A percentile compares a stretch with the other conserved stretches of the same genome.
phyloP scores from a whole-genome alignment of 352 stramenopile genomes.

The Globisporangium echinulatum region DNA sequence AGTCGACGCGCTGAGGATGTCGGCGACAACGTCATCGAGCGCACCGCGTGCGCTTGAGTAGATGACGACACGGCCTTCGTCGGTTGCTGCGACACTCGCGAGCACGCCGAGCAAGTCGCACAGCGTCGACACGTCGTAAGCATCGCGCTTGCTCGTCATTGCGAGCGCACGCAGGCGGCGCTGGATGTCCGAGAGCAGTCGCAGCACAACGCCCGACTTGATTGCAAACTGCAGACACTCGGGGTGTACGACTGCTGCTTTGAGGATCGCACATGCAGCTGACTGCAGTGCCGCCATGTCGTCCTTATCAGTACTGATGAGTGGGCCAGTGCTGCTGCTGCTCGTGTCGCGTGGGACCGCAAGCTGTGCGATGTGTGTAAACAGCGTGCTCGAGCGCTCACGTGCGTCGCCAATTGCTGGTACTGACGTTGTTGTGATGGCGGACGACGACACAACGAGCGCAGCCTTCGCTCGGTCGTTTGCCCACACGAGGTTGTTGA shows the following conservation, averaged over 20 bases:
- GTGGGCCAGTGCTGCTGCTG: not conserved
- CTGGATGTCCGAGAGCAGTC: slow-evolving; percentile 29
- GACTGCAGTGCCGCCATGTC: slow-evolving; percentile 12
- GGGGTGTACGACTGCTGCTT: slow-evolving; percentile 31
- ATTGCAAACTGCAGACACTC: slow-evolving; percentile 43
- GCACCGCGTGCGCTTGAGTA: slow-evolving; percentile 24
- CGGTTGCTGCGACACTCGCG: slow-evolving; percentile 25
- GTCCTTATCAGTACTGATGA: too few species aligned
- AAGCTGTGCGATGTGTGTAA: slow-evolving; percentile 15
- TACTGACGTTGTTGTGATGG: not conserved
- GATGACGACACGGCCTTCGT: slow-evolving; percentile 40
- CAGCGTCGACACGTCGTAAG: slow-evolving; percentile 25
- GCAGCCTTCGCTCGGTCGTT: slow-evolving; percentile 37
- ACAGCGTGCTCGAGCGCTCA: slow-evolving; percentile 5
- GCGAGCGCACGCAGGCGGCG: slow-evolving; percentile 24
- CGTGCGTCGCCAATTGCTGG: not conserved
- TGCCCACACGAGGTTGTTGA: slow-evolving; percentile 39
- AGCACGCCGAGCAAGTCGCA: slow-evolving; percentile 42
- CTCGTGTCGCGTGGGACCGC: slow-evolving; percentile 1
- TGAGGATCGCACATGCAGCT: slow-evolving; percentile 36
- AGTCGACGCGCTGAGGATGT: slow-evolving; percentile 25
- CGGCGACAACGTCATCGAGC: slow-evolving; percentile 34
- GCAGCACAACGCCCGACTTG: slow-evolving; percentile 34
- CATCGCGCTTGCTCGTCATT: slow-evolving; percentile 31
- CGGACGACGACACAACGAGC: slow-evolving; percentile 12